Conservation (phyloP, 176 grass and related monocot genomes). For the Paspalum notatum region DNA sequence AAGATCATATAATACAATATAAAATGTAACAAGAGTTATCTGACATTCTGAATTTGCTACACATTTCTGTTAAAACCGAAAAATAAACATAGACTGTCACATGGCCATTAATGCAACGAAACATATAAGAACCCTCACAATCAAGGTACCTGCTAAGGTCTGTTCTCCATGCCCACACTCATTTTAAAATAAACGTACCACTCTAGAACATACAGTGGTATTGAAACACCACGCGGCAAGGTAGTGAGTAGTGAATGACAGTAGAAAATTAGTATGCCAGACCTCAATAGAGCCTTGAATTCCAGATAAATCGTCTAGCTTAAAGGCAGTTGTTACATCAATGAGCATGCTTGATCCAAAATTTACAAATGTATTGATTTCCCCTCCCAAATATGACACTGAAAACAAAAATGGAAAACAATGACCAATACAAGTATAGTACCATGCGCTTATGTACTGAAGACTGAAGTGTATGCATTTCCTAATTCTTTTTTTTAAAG, state of each 20-base stretch:
- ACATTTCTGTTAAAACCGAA: background rate
- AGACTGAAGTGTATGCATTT: background rate
- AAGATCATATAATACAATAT: background rate
- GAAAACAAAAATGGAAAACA: background rate
- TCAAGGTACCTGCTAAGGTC: background rate
- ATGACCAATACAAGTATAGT: background rate
- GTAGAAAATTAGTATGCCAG: background rate
- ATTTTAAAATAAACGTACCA: background rate
- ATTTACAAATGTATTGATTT: background rate
- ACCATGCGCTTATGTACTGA: background rate
- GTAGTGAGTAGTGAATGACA: background rate
- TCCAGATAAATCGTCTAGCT: background rate
- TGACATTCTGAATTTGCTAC: background rate
- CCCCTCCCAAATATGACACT: background rate
- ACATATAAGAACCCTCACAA: background rate
- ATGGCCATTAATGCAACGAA: background rate
- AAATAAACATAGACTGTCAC: background rate
- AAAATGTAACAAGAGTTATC: background rate
- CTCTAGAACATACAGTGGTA: background rate
- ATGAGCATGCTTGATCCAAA: background rate
- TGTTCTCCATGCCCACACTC: background rate
- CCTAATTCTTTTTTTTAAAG: too few species aligned
- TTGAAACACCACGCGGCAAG: background rate
- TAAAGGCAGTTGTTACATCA: background rate
- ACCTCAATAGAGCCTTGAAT: background rate